Evolutionary conservation across 345 rosid species (phyloP).

Genomic region (Linum tenue): DNA sequence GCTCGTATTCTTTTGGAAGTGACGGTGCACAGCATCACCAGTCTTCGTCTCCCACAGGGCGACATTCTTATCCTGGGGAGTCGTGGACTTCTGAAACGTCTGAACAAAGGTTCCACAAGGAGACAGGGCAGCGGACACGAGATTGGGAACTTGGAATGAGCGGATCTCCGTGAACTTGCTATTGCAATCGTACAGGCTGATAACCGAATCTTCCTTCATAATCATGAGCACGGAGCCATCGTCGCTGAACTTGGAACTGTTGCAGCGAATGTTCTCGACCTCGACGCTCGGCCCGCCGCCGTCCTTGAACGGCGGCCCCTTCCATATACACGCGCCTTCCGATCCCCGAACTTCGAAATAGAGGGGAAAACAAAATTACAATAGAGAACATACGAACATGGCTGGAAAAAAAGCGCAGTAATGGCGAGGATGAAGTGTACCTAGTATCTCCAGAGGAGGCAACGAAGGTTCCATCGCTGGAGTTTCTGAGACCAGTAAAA

Average conservation of each 20-base stretch:
- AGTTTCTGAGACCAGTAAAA: slow-evolving; percentile 5
- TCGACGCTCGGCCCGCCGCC: slow-evolving; percentile 51
- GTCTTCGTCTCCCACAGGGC: slow-evolving; percentile 52
- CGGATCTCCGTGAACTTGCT: slow-evolving; percentile 45
- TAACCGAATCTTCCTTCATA: slow-evolving; percentile 40
- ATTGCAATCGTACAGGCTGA: slow-evolving; percentile 50
- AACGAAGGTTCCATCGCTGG: slow-evolving; percentile 28
- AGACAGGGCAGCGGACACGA: slow-evolving; percentile 55
- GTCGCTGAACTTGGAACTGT: slow-evolving; percentile 46
- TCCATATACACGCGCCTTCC: slow-evolving; percentile 66
- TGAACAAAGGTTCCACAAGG: slow-evolving; percentile 76
- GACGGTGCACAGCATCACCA: slow-evolving; percentile 61
- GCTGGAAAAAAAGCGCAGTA: not conserved
- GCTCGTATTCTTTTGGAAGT: slow-evolving; percentile 68
- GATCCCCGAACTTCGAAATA: slow-evolving; percentile 57
- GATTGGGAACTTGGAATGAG: slow-evolving; percentile 47
- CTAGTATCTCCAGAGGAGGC: slow-evolving; percentile 65
- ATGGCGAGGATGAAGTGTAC: slow-evolving; percentile 25
- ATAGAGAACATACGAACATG: not conserved
- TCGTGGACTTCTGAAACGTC: slow-evolving; percentile 69
- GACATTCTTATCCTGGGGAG: slow-evolving; percentile 78
- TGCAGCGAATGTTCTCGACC: slow-evolving; percentile 56
- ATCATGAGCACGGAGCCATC: slow-evolving; percentile 75
- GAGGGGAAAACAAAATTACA: not conserved
- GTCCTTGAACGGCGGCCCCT: slow-evolving; percentile 70